Conservation (phyloP, 1,139 yeast genomes). For the Maudiozyma humilis region DNA sequence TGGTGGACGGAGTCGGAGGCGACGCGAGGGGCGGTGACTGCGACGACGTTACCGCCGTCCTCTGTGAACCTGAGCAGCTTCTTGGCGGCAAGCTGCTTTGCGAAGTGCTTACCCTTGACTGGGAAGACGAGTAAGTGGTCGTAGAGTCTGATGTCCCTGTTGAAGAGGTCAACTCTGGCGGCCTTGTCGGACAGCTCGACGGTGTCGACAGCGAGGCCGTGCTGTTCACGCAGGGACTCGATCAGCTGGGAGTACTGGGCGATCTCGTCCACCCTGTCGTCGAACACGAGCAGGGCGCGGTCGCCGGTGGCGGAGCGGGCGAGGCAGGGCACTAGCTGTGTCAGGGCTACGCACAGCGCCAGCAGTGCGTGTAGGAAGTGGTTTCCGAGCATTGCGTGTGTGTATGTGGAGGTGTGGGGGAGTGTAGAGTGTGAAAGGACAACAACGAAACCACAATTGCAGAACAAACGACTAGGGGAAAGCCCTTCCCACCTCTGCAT, state of each 20-base stretch:
- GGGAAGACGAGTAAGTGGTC: constrained; percentile 54
- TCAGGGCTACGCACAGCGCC: background rate
- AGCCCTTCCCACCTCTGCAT: too few species aligned
- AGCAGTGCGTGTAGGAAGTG: background rate
- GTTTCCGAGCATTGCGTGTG: constrained; percentile 1
- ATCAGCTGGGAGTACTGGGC: constrained; percentile 31
- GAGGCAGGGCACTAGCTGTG: background rate
- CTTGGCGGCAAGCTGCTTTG: constrained; percentile 37
- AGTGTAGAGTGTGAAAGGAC: background rate
- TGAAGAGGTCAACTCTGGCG: constrained; percentile 33
- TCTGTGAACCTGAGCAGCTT: constrained; percentile 45
- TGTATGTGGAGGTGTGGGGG: background rate
- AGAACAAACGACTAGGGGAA: too few species aligned
- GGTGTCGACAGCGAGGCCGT: constrained; percentile 30
- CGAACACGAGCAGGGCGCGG: constrained; percentile 34
- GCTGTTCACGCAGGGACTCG: constrained; percentile 23
- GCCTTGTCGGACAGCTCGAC: constrained; percentile 23
- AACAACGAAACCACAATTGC: background rate
- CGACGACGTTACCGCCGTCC: constrained; percentile 67
- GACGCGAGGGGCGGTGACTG: constrained; percentile 49
- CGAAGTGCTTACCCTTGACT: constrained; percentile 36
- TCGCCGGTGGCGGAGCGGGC: constrained; percentile 15
- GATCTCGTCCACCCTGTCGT: constrained; percentile 26
- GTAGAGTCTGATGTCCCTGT: constrained; percentile 38
- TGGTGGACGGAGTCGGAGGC: constrained; percentile 61